Evolutionary conservation across 2,329 filamentous ascomycete genomes (phyloP).

Genomic region (Alternaria tenuissima): DNA sequence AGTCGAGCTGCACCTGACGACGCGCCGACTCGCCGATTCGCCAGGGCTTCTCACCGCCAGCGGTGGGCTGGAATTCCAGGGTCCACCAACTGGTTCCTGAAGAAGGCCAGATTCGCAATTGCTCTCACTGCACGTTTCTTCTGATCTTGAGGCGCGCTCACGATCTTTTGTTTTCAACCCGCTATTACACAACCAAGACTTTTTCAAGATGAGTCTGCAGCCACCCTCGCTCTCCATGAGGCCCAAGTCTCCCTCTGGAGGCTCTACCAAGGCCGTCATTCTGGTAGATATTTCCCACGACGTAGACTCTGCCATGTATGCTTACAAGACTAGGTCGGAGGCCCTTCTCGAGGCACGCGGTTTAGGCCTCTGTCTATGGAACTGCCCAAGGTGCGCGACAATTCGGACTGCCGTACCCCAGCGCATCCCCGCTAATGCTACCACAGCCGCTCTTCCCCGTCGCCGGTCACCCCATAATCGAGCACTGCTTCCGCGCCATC

Average conservation of each 20-base stretch:
- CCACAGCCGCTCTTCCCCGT: conserved; percentile 93
- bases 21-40: conserved; percentile 23
- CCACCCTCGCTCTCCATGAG: conserved; percentile 47
- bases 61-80: conserved; percentile 31
- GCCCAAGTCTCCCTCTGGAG: conserved; percentile 45
- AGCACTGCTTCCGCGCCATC: conserved; percentile 93
- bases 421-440: conserved; percentile 28
- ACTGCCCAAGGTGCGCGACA: conserved; percentile 79
- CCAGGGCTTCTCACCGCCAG: conserved; percentile 36
- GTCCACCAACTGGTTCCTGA: conserved; percentile 35
- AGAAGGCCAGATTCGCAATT: conserved; percentile 38
- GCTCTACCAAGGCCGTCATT: conserved; percentile 90
- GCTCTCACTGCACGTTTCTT: conserved; percentile 21
- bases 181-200: neutral
- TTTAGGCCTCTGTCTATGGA: conserved; percentile 96
- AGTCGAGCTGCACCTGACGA: conserved; percentile 27
- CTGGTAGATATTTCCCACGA: conserved; percentile 67
- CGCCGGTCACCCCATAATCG: conserved; percentile 97
- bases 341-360: conserved; percentile 92
- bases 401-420: conserved; percentile 11
- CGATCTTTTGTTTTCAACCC: neutral
- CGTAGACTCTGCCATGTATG: conserved; percentile 11
- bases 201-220: conserved; percentile 47
- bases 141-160: conserved; percentile 5
- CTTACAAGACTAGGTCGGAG: conserved; percentile 75